Conservation (phyloP, 2,329 filamentous ascomycete species). For the Byssothecium circinans region DNA sequence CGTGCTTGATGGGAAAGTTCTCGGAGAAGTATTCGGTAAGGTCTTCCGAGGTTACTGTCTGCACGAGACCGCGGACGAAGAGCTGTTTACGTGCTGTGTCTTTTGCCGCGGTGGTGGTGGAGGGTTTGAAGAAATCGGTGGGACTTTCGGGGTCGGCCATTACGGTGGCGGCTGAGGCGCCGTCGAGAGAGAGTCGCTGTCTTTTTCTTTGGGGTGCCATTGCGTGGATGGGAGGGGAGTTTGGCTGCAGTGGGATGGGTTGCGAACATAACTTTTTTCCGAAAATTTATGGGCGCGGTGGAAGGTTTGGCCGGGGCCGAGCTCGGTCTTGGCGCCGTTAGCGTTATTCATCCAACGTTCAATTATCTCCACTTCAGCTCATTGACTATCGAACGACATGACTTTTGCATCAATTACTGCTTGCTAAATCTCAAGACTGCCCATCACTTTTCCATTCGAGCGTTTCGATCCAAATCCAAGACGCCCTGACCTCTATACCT, state of each 20-base stretch:
- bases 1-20: constrained; percentile 92
- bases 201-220: constrained; percentile 47
- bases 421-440: too few species aligned
- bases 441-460: too few species aligned
- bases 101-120: constrained; percentile 22
- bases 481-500: too few species aligned
- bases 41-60: constrained; percentile 75
- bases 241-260: too few species aligned
- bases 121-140: constrained; percentile 13
- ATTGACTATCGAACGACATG: too few species aligned
- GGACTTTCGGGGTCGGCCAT: constrained; percentile 25
- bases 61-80: constrained; percentile 86
- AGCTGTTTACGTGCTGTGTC: constrained; percentile 56
- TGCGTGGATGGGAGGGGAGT: too few species aligned
- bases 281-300: constrained; percentile 3
- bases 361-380: too few species aligned
- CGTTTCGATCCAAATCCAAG: too few species aligned
- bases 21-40: constrained; percentile 91
- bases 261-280: neutral
- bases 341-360: too few species aligned
- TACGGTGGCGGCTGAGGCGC: constrained; percentile 35
- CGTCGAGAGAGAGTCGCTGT: constrained; percentile 46
- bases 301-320: neutral
- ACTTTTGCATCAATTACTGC: too few species aligned
- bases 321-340: too few species aligned